phyloP scores from a whole-genome alignment of 257 asterid species.

The Nicotiana tomentosiformis region DNA sequence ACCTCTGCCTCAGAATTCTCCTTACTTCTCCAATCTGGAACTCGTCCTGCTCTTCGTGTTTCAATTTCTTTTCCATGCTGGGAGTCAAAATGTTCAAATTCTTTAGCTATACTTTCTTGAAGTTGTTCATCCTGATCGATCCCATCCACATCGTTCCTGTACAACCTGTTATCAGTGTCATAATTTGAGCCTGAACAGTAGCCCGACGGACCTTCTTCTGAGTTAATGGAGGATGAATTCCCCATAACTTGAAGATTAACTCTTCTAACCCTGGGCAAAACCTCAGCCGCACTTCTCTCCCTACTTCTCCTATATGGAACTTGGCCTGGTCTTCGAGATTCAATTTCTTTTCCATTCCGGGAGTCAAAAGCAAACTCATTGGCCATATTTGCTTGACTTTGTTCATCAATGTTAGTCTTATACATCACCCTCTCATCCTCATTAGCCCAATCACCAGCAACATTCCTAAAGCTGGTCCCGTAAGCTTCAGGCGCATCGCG shows the following conservation, averaged over 20 bases:
- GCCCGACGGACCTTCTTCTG: slow-evolving; percentile 3
- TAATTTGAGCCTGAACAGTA: background rate
- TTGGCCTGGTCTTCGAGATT: slow-evolving; percentile 15
- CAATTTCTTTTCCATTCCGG: slow-evolving; percentile 17
- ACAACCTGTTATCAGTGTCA: slow-evolving; percentile 4
- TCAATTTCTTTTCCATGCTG: slow-evolving; percentile 10
- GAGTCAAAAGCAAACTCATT: slow-evolving; percentile 19
- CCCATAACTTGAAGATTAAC: slow-evolving; percentile 21
- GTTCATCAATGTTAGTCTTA: slow-evolving; percentile 14
- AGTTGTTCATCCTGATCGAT: slow-evolving; percentile 3
- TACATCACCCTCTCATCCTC: slow-evolving; percentile 22
- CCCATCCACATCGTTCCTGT: background rate
- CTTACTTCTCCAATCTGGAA: slow-evolving; percentile 20
- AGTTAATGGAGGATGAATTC: background rate
- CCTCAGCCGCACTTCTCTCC: slow-evolving; percentile 18
- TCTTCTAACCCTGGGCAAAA: slow-evolving; percentile 23
- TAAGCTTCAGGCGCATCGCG: slow-evolving; percentile 30
- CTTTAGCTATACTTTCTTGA: slow-evolving; percentile 7
- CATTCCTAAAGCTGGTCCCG: slow-evolving; percentile 16
- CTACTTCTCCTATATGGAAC: slow-evolving; percentile 15
- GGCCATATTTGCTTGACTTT: slow-evolving; percentile 16
- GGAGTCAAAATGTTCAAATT: slow-evolving; percentile 14
- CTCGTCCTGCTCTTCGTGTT: slow-evolving; percentile 13
- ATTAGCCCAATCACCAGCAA: slow-evolving; percentile 26
- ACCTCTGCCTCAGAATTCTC: slow-evolving; percentile 22